A percentile compares a stretch with the other conserved stretches of the same genome.
phyloP scores from a whole-genome alignment of 768 basidiomycete species.

The Amanita jacksonii region DNA sequence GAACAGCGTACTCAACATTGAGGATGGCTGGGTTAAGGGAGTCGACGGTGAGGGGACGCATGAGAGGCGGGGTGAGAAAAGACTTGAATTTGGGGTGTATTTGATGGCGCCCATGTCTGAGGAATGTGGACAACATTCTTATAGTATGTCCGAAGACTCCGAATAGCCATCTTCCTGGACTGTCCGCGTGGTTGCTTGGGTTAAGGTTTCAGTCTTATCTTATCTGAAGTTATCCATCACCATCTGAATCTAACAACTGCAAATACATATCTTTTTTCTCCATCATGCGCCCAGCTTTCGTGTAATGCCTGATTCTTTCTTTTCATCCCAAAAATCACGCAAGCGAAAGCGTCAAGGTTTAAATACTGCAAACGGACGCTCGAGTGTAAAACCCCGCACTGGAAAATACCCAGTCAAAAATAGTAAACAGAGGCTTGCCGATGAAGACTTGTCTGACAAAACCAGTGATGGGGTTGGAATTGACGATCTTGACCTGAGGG shows the following conservation, averaged over 20 bases:
- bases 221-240: constrained; percentile 1
- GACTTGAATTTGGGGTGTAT: constrained; percentile 10
- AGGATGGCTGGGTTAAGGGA: constrained; percentile 77
- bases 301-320: constrained; percentile 78
- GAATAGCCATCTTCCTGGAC: too few relatives aligned
- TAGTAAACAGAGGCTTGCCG: constrained; percentile 18
- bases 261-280: constrained; percentile 2
- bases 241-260: not conserved
- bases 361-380: not conserved
- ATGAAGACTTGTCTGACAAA: constrained; percentile 68
- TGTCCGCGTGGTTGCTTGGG: too few relatives aligned
- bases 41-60: constrained; percentile 54
- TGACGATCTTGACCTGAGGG: constrained; percentile 68
- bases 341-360: constrained; percentile 49
- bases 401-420: constrained; percentile 9
- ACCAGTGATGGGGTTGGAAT: constrained; percentile 47
- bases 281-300: not conserved
- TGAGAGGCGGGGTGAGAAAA: constrained; percentile 16
- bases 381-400: constrained; percentile 18
- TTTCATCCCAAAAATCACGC: constrained; percentile 47
- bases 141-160: too few relatives aligned
- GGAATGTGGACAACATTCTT: constrained; percentile 12
- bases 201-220: too few relatives aligned
- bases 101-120: constrained; percentile 7
- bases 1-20: constrained; percentile 93